Base-by-base conservation (phyloP, 2,329 filamentous ascomycete species). In the Fusarium annulatum region DNA sequence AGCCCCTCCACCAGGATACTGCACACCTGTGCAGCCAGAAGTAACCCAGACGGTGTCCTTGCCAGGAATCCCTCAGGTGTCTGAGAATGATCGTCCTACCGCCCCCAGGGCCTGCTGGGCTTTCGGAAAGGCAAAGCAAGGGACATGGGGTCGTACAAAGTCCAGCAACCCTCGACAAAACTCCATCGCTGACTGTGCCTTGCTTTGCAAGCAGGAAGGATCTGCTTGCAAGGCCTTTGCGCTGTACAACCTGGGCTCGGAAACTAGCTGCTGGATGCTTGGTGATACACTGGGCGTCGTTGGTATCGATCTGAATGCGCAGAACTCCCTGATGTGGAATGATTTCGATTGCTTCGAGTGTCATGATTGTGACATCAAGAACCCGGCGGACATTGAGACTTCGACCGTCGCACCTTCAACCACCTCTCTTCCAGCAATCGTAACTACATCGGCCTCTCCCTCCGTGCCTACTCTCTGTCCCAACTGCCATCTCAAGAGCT, bases 331-430 rank as follows among this genome's bases (percentile, higher is more conserved):
- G 19, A 34, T 70, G 10, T 71, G 67, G 67, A 69, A 71, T 5
- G 67, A 71, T 1, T 51, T 38, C 0, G 66, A 69, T 23, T 71
- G 67, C 21, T 71, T 71, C 1, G 42, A 71, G 15, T 71, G 67
- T 19, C 42, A 55, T 0, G 66, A 61, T 7, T 71, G 67, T 1
- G 67, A 65, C 4, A 23, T 42, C 2, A 30, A 23, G 16, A 67
- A 67, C 18, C 39, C 64, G 3, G 36, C 30, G 0, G 60, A 60
- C 16, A 6, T 30, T 4, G 19, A 18, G 9, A 42, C 38, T 2
- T 45, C 43, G 0, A 14, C 26, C 7, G 0, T 39, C 6, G 16
- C 7, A 23, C 21, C 18, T 16, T 38, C 42, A 1, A 43, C 65
- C 1, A 38, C 49, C 4, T 7, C 21, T 1, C 1, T 34, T 1